phyloP scores from a whole-genome alignment of 2,329 filamentous ascomycete genomes.

The Fusarium euwallaceae region DNA sequence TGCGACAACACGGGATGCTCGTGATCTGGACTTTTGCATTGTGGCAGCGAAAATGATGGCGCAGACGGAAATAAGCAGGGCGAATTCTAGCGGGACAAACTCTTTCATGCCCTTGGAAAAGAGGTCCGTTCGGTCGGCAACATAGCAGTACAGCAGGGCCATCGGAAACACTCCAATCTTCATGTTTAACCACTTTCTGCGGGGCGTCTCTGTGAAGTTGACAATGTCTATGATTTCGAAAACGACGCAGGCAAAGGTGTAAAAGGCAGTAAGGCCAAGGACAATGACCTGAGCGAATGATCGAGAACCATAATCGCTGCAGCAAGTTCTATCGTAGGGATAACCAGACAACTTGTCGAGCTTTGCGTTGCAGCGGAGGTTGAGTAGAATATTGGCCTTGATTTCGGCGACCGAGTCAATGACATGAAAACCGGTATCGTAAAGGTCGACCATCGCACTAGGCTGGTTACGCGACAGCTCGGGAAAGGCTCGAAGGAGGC shows the following conservation, averaged over 20 bases:
- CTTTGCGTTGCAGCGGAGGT: constrained; percentile 64
- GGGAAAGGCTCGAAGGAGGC: constrained; percentile 37
- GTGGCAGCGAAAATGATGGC: constrained; percentile 26
- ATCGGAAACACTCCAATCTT: constrained; percentile 45
- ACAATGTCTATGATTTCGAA: constrained; percentile 35
- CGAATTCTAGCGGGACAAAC: constrained; percentile 36
- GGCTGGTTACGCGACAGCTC: constrained; percentile 38
- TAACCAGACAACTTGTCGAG: constrained; percentile 50
- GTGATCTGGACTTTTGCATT: constrained; percentile 34
- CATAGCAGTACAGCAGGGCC: constrained; percentile 46
- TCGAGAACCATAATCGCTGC: constrained; percentile 57
- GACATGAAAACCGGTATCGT: constrained; percentile 49
- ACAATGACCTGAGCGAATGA: constrained; percentile 42
- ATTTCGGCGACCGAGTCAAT: constrained; percentile 47
- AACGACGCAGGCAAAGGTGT: constrained; percentile 33
- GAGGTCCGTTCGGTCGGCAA: constrained; percentile 47
- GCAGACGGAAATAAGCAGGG: constrained; percentile 27
- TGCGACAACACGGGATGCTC: constrained; percentile 22
- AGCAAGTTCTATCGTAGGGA: constrained; percentile 65
- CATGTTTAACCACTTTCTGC: constrained; percentile 36
- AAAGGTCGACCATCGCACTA: constrained; percentile 38
- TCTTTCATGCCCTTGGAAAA: constrained; percentile 47
- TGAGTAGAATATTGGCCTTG: constrained; percentile 62
- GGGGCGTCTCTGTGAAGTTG: constrained; percentile 18
- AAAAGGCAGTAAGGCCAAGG: constrained; percentile 36